phyloP scores from a whole-genome alignment of 345 rosid genomes.

The Pistacia atlantica region DNA sequence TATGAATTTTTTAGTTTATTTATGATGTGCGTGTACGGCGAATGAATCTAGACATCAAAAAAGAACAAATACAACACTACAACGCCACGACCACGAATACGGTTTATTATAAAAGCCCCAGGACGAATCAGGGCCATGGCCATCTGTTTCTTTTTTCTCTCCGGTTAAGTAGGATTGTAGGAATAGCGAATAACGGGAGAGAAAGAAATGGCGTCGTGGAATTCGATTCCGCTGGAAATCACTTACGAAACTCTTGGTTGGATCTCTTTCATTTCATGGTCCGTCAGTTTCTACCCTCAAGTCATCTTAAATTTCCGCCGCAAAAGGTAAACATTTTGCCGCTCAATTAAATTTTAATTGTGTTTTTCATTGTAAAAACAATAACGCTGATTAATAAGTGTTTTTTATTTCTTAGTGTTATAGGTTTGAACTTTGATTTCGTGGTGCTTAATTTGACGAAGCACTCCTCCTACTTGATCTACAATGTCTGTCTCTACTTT shows the following conservation, averaged over 20 bases:
- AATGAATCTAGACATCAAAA: too few relatives aligned
- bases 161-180: background rate
- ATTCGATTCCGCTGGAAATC: slow-evolving; percentile 71
- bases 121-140: background rate
- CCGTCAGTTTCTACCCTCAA: slow-evolving; percentile 88
- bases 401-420: slow-evolving; percentile 47
- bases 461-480: slow-evolving; percentile 91
- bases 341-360: background rate
- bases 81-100: too few relatives aligned
- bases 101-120: too few relatives aligned
- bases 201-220: slow-evolving; percentile 69
- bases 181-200: background rate
- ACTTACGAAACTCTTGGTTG: slow-evolving; percentile 70
- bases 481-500: slow-evolving; percentile 86
- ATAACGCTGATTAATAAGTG: too few relatives aligned
- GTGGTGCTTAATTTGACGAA: slow-evolving; percentile 87
- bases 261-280: slow-evolving; percentile 81
- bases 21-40: too few relatives aligned
- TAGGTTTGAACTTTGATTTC: slow-evolving; percentile 94
- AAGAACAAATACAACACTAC: too few relatives aligned
- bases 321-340: slow-evolving; percentile 42
- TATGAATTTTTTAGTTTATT: too few relatives aligned
- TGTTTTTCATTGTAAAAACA: background rate
- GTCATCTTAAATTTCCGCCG: slow-evolving; percentile 77
- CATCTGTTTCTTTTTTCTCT: background rate